phyloP scores from a whole-genome alignment of 352 stramenopile species.

The Phytopythium chamaehyphon region DNA sequence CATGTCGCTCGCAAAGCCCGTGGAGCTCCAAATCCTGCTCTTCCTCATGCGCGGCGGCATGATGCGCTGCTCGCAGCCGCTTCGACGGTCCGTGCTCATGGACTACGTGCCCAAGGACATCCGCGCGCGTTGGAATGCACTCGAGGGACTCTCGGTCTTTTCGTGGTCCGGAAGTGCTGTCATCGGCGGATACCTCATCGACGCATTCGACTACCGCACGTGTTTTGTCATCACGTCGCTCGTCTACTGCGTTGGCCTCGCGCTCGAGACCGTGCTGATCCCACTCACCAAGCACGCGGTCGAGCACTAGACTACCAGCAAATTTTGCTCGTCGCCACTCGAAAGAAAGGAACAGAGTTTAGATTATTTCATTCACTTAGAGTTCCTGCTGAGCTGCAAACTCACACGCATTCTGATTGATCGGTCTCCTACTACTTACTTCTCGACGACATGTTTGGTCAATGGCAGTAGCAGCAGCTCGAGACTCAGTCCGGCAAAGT shows the following conservation, averaged over 20 bases:
- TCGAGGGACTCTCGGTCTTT: slow-evolving; percentile 74
- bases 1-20: slow-evolving; percentile 57
- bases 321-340: background rate
- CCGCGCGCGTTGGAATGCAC: slow-evolving; percentile 70
- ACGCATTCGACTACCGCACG: slow-evolving; percentile 69
- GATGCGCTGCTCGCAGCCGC: slow-evolving; percentile 81
- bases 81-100: slow-evolving; percentile 77
- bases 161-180: slow-evolving; percentile 80
- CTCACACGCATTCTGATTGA: background rate
- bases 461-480: slow-evolving; percentile 62
- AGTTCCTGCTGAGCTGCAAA: no score
- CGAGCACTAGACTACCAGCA: slow-evolving; percentile 14
- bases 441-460: slow-evolving; percentile 54
- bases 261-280: slow-evolving; percentile 54
- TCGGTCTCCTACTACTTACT: no score
- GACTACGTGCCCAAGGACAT: slow-evolving; percentile 73
- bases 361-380: no score
- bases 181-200: slow-evolving; percentile 69
- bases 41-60: slow-evolving; percentile 77
- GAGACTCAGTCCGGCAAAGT: slow-evolving; percentile 46
- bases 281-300: slow-evolving; percentile 57
- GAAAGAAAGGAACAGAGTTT: background rate
- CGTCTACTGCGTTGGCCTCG: slow-evolving; percentile 57
- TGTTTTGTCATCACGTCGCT: slow-evolving; percentile 80
- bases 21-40: slow-evolving; percentile 54